Evolutionary conservation across 2,329 filamentous ascomycete genomes (phyloP), one percentile per base, ranked within the genome.

Genomic region (Canariomyces notabilis): DNA sequence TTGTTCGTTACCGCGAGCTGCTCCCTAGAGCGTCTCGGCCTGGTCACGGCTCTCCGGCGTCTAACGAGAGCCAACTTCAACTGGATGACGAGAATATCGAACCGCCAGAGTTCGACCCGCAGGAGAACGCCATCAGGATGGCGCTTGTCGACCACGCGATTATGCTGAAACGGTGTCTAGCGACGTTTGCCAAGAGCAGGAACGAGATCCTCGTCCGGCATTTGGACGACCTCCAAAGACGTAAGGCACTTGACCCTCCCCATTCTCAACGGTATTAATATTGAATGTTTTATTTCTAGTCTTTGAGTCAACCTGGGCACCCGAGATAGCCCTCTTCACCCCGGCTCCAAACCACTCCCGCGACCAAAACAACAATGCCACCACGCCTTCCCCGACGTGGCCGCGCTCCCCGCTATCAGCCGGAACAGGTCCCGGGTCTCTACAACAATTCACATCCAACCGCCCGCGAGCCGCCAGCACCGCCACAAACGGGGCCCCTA

Each of bases 121-220:
- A 89, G 57, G 84, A 94, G 54, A 87, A 79, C 39, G 87, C 89
- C 1, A 81, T 97, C 54, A 85, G 85, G 60, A 86, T 90, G 63
- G 87, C 89, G 1, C 75, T 97, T 22, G 77, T 95, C 34, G 93
- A 97, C 59, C 90, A 97, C 64, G 88, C 89, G 2, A 77, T 95
- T 49, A 83, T 88, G 64, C 82, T 97, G 58, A 89, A 91, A 69
- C 82, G 88, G 53, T 91, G 88, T 58, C 67, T 97, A 52, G 74
- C 74, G 4, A 74, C 82, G 57, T 87, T 88, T 64, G 75, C 76
- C 48, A 80, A 77, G 64, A 81, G 75, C 69, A 76, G 66, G 32
- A 80, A 77, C 64, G 79, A 72, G 64, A 75, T 69, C 65, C 80
- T 78, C 63, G 72, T 66, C 57, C 71, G 67, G 51, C 71, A 69